Evolutionary conservation across 805 yeast species (phyloP), one percentile per base, ranked within the genome.

Genomic region (Wickerhamiella siamensis): DNA sequence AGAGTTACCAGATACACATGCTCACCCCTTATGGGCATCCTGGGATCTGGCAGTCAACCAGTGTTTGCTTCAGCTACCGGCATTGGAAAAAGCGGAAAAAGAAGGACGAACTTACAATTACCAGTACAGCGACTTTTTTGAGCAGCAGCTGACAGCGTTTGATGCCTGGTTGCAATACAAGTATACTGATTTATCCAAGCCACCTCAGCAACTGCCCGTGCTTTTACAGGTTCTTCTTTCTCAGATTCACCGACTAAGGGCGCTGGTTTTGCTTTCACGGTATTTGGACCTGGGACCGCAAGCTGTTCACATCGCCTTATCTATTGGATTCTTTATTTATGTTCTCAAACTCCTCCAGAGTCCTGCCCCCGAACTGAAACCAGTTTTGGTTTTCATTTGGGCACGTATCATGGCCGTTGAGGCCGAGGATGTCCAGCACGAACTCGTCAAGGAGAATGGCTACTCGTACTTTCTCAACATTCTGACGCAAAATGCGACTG

Each of bases 21-120:
- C 74, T 47, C 96, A 91, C 56, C 76, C 93, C 4, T 78, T 91
- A 83, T 91, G 98, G 98, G 91, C 84, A 45, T 79, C 95, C 0
- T 91, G 98, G 97, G 97, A 91, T 56, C 66, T 91, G 47, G 96
- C 98, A 0, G 79, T 91, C 33, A 97, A 91, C 57, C 96, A 91
- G 56, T 93, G 93, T 3, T 64, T 91, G 36, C 74, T 83, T 2
- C 70, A 66, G 46, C 46, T 64, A 24, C 60, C 64, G 5, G 47
- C 55, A 29, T 49, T 59, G 3, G 53, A 52, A 27, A 60, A 60
- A 4, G 61, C 64, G 1, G 60, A 54, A 27, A 55, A 54, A 27
- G 58, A 56, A 8, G 62, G 59, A 3, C 44, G 43, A 18, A 55
- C 50, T 43, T 65, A 61, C 46, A 75, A 75, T 50, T 83, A 83